These are phyloP conservation scores for Pseudopyrenochaeta lycopersici DNA, from an alignment of 2,329 filamentous ascomycete species.

Conservation along the genomic window DNA sequence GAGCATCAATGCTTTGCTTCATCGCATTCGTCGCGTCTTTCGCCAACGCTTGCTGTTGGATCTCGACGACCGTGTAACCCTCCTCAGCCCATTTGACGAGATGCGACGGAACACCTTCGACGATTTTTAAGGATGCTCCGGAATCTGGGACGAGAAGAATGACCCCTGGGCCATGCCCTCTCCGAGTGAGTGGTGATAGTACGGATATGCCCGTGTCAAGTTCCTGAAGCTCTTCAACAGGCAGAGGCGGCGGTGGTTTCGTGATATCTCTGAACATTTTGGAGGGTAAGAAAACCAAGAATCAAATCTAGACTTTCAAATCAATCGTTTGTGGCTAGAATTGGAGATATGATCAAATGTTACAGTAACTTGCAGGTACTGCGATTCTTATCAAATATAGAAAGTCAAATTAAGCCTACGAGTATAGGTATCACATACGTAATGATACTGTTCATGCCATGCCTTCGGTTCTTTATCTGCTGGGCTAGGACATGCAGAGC, in stretches of 20 bases:
- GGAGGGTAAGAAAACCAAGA: not conserved
- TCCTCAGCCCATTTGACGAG: constrained; percentile 73
- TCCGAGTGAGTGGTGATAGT: constrained; percentile 12
- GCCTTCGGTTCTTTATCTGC: constrained; percentile 2
- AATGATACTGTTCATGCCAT: constrained; percentile 4
- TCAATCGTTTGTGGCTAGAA: not conserved
- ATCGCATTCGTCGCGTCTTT: constrained; percentile 3
- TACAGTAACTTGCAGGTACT: too few relatives aligned
- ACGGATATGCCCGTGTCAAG: constrained; percentile 6
- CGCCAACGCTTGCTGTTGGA: constrained; percentile 12
- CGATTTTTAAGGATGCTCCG: constrained; percentile 10
- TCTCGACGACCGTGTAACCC: constrained; percentile 56
- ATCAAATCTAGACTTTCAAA: constrained; percentile 1
- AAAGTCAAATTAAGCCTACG: too few relatives aligned
- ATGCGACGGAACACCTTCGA: constrained; percentile 20
- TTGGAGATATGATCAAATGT: too few relatives aligned
- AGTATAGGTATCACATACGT: too few relatives aligned
- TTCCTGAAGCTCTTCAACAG: constrained; percentile 1
- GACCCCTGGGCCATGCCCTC: constrained; percentile 15
- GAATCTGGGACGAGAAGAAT: constrained; percentile 20
- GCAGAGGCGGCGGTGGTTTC: constrained; percentile 16
- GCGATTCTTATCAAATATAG: too few relatives aligned
- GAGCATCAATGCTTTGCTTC: constrained; percentile 8
- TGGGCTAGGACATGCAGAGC: too few relatives aligned
- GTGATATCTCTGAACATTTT: constrained; percentile 10